Conservation (phyloP, 2,329 filamentous ascomycete species). For the Sporothrix brunneoviolacea region DNA sequence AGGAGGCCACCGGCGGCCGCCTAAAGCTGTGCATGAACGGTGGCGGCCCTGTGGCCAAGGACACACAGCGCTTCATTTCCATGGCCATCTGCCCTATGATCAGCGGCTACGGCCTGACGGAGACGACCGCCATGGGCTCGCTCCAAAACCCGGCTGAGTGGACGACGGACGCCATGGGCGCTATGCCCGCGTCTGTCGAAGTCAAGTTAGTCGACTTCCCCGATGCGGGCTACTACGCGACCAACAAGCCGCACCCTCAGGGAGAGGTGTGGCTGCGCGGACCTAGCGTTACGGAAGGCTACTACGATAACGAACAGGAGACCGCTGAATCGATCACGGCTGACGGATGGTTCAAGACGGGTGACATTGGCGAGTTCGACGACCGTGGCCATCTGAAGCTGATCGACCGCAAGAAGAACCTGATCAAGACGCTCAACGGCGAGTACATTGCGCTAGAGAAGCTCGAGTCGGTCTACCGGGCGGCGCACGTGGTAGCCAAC, state of each 20-base stretch:
- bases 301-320: slow-evolving; percentile 73
- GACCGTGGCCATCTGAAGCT: slow-evolving; percentile 62
- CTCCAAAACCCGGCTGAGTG: slow-evolving; percentile 72
- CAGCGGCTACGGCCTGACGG: slow-evolving; percentile 78
- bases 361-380: slow-evolving; percentile 77
- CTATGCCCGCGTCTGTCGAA: slow-evolving; percentile 67
- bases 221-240: slow-evolving; percentile 72
- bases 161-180: slow-evolving; percentile 67
- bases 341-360: slow-evolving; percentile 84
- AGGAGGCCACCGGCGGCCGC: slow-evolving; percentile 77
- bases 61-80: slow-evolving; percentile 82
- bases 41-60: slow-evolving; percentile 75
- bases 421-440: slow-evolving; percentile 75
- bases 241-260: slow-evolving; percentile 69
- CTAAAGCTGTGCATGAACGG: slow-evolving; percentile 80
- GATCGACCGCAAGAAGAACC: slow-evolving; percentile 84
- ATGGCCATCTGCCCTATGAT: slow-evolving; percentile 88
- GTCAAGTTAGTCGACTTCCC: slow-evolving; percentile 80
- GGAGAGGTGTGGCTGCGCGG: slow-evolving; percentile 88
- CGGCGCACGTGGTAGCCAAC: slow-evolving; percentile 44
- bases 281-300: slow-evolving; percentile 60
- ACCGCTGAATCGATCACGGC: slow-evolving; percentile 61
- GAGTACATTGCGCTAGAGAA: slow-evolving; percentile 82
- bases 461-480: slow-evolving; percentile 48
- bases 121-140: slow-evolving; percentile 71